Base-by-base conservation (phyloP, 2,329 filamentous ascomycete species). In the Colletotrichum filicis region DNA sequence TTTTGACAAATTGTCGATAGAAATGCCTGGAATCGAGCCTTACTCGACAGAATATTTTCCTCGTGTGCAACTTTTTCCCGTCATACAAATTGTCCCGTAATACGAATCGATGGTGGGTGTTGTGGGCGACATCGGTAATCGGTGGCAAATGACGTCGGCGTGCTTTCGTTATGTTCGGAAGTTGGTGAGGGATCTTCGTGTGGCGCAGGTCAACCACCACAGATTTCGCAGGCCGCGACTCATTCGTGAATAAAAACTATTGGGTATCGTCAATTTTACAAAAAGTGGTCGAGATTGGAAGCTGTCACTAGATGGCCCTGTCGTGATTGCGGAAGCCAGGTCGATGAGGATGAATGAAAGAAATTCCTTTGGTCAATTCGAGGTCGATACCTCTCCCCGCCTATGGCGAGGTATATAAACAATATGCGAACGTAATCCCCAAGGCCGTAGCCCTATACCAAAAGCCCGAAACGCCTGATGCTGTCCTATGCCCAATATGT, bases 91-190 rank as follows among this genome's bases (percentile, higher is more conserved):
- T 24, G 28, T 24, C 14, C 11, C 26, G 1, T 14, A 53, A 32
- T 26, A 11, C 14, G 12, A 52, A 16, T 68, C 42, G 22, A 32
- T 37, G 14, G 49, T 49, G 24, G 52, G n/a, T 22, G 11, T 53
- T 22, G 5, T 35, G 37, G n/a, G 26, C 26, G 59, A 28, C n/a
- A 58, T 59, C n/a, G 66, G 46, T 30, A 59, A n/a, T 35, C 42
- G 56, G 66, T 70, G 66, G 71, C 71, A 24, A 66, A 73, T 70
- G 71, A 73, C 66, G 71, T 73, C 66, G 71, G 42, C 62, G 60
- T 46, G 46, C 57, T 14, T 57, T 49, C 35, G 30, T 53, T n/a
- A 28, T 30, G 28, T 30, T 60, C 32, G 66, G 30, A 52, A 60
- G 60, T 46, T 30, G 49, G 19, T 16, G 46, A 69, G 68, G 46